Base-by-base conservation (phyloP, 306 rosid species). In the Ochetophila trinervis region DNA sequence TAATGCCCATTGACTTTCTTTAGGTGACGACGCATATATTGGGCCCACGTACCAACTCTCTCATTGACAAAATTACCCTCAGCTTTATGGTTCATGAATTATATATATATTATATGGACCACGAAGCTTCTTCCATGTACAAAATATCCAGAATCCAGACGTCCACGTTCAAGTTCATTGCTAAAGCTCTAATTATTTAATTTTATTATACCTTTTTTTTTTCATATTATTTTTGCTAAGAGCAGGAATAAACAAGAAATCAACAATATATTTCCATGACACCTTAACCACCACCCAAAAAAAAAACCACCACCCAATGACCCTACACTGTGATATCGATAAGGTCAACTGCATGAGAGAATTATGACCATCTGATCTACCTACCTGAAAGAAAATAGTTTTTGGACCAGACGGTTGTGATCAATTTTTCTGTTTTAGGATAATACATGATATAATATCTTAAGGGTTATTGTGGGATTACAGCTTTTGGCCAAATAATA, bases 281-380 rank as follows among this genome's bases (percentile, higher is more conserved):
- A 51, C 65, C 84, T 32, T 52, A 71, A 54, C 75, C 13, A 72
- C 80, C 61, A n/a, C n/a, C n/a, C n/a, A n/a, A n/a, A n/a, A n/a
- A n/a, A n/a, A n/a, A n/a, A n/a, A n/a, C n/a, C n/a, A n/a, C n/a
- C n/a, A n/a, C n/a, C 5, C 45, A 3, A 27, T 8, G 54, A 52
- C 50, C 30, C 45, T 37, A 30, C 36, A 17, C 17, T 60, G n/a
- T 42, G 24, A 42, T 19, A 6, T 62, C 69, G 1, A 50, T 24
- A 17, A 56, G 18, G 74, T 63, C 55, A 49, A 69, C 66, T 44
- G 8, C 21, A 30, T 55, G 18, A 0, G 5, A 17, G 15, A 49
- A 49, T 18, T 54, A 7, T 5, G 55, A 16, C 51, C 66, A 24
- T 48, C 36, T 13, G 68, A 62, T 44, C 19, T 53, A 12, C 59